Percentiles rank a stretch among this genome's conserved stretches.
Conservation (phyloP, 768 basidiomycete genomes). For the Boletus subparvulus region DNA sequence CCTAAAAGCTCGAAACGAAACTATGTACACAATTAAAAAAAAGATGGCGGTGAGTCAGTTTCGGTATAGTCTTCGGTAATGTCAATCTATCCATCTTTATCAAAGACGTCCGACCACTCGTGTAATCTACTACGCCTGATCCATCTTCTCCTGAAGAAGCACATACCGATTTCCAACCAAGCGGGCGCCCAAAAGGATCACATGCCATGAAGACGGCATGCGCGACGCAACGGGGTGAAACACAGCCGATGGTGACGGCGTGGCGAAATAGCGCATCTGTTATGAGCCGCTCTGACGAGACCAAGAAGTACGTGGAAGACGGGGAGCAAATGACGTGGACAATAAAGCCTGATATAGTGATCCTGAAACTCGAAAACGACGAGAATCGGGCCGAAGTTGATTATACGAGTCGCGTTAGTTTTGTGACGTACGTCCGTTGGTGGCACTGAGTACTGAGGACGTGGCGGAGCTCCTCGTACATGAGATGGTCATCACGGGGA, state of each 20-base stretch:
- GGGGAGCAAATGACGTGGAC: not conserved
- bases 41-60: not conserved
- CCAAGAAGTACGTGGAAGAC: not conserved
- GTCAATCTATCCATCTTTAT: not conserved
- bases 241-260: constrained; percentile 2
- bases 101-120: not conserved
- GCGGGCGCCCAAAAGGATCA: not conserved
- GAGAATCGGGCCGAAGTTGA: not conserved
- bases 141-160: not conserved
- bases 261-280: not conserved
- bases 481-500: not conserved
- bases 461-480: not conserved
- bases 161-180: not conserved
- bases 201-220: constrained; percentile 3
- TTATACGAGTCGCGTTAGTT: not conserved
- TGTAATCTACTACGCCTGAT: not conserved
- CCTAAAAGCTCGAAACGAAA: not conserved
- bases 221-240: constrained; percentile 1
- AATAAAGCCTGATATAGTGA: constrained; percentile 9
- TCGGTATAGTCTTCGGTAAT: not conserved
- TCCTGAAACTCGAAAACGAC: not conserved
- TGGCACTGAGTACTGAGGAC: not conserved
- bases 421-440: not conserved
- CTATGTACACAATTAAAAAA: not conserved
- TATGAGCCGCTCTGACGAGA: not conserved